Percentiles rank a stretch among this genome's conserved stretches.
Conservation (phyloP, 768 basidiomycete species). For the Bullera alba region DNA sequence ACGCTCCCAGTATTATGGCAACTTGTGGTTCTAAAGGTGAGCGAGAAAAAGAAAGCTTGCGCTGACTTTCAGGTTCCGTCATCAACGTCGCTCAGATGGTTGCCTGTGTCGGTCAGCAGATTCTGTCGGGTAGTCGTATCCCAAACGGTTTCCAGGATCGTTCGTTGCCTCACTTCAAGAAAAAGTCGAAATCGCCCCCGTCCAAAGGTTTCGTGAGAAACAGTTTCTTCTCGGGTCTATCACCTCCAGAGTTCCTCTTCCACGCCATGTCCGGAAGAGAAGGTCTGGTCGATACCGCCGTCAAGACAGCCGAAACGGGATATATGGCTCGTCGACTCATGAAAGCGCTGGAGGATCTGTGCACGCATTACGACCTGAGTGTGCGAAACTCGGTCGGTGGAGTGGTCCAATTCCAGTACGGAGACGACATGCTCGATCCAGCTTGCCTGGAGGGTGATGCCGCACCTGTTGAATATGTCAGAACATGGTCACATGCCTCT, state of each 20-base stretch:
- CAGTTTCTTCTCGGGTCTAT: slow-evolving; percentile 86
- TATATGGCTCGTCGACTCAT: slow-evolving; percentile 99
- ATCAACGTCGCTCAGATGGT: slow-evolving; percentile 99
- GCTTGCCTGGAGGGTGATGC: slow-evolving; percentile 93
- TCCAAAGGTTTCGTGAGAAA: slow-evolving; percentile 98
- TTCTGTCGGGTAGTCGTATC: slow-evolving; percentile 95
- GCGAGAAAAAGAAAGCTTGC: slow-evolving; percentile 19
- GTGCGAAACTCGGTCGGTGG: slow-evolving; percentile 92
- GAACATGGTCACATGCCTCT: slow-evolving; percentile 78
- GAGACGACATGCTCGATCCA: slow-evolving; percentile 94
- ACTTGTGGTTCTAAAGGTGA: slow-evolving; percentile 96
- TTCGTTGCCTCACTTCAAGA: slow-evolving; percentile 96
- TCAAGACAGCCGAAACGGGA: slow-evolving; percentile 98
- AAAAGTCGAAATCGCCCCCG: slow-evolving; percentile 90
- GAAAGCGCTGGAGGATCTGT: slow-evolving; percentile 97
- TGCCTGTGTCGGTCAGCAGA: slow-evolving; percentile 98
- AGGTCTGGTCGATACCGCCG: slow-evolving; percentile 97
- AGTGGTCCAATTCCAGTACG: slow-evolving; percentile 93
- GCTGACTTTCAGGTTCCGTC: slow-evolving; percentile 68
- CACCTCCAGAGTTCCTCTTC: slow-evolving; percentile 93
- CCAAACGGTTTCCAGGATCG: slow-evolving; percentile 99
- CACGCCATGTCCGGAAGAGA: slow-evolving; percentile 98
- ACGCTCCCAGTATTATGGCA: slow-evolving; percentile 97
- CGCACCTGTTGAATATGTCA: slow-evolving; percentile 79
- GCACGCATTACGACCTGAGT: slow-evolving; percentile 89